phyloP scores from a whole-genome alignment of 2,329 filamentous ascomycete genomes.

The Fusarium tanahbumbuense region DNA sequence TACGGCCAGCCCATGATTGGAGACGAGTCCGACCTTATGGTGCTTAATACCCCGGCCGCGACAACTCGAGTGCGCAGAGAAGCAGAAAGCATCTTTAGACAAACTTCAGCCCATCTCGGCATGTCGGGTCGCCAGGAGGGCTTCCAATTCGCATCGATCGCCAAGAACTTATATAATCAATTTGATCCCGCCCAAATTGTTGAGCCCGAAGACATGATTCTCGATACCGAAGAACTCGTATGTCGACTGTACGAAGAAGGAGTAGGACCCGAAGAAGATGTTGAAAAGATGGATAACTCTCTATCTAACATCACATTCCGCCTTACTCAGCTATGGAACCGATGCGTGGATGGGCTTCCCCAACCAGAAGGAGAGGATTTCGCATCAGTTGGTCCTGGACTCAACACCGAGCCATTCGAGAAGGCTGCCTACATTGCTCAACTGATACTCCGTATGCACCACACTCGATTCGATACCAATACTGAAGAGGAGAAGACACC shows the following conservation, averaged over 20 bases:
- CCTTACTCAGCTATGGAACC: conserved; percentile 67
- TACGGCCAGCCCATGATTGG: conserved; percentile 56
- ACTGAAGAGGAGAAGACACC: conserved; percentile 56
- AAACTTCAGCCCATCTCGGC: conserved; percentile 61
- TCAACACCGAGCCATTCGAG: conserved; percentile 70
- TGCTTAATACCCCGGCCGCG: conserved; percentile 67
- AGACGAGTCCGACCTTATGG: conserved; percentile 64
- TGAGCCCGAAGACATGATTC: conserved; percentile 78
- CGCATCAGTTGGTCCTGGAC: conserved; percentile 73
- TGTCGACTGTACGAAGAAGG: conserved; percentile 72
- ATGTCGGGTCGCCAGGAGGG: conserved; percentile 61
- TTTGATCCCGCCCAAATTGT: conserved; percentile 69
- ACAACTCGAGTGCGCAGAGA: conserved; percentile 65
- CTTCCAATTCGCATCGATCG: conserved; percentile 76
- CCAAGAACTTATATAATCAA: conserved; percentile 73
- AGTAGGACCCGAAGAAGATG: conserved; percentile 66
- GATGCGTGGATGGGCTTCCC: conserved; percentile 62
- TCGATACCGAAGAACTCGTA: conserved; percentile 80
- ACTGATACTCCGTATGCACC: conserved; percentile 82
- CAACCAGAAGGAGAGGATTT: conserved; percentile 64
- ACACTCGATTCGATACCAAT: conserved; percentile 63
- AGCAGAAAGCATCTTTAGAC: conserved; percentile 67
- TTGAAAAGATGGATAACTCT: conserved; percentile 66
- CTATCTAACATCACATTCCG: conserved; percentile 65
- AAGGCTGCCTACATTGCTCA: conserved; percentile 85